These are phyloP conservation scores for Aspergillus nanangensis DNA, from an alignment of 495 filamentous ascomycete species.

Conservation along the genomic window DNA sequence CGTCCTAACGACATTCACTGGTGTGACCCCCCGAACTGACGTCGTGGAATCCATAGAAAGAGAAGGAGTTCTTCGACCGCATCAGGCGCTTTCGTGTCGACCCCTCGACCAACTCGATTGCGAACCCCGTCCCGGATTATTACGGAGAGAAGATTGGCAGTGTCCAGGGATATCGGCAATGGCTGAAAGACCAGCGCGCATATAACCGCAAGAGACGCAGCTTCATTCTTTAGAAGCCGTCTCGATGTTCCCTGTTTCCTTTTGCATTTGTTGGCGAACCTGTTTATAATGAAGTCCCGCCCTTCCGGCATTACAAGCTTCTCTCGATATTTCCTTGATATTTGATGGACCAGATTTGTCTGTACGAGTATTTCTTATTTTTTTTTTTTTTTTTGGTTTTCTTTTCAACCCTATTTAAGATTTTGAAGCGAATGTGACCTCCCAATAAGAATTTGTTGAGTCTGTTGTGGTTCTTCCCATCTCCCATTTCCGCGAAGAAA, in stretches of 20 bases:
- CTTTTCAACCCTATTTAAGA: no score
- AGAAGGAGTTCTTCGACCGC: constrained; percentile 82
- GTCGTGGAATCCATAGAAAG: constrained; percentile 55
- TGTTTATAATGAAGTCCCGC: no score
- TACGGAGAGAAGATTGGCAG: constrained; percentile 91
- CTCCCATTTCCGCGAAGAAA: no score
- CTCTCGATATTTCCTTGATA: constrained; percentile 14
- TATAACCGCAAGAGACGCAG: constrained; percentile 86
- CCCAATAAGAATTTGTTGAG: not conserved
- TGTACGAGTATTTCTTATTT: constrained; percentile 19
- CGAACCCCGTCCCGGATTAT: constrained; percentile 70
- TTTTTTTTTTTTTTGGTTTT: constrained; percentile 5
- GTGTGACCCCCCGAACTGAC: not conserved
- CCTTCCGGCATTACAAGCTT: no score
- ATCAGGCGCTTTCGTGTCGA: constrained; percentile 90
- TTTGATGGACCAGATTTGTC: constrained; percentile 21
- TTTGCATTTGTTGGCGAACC: constrained; percentile 1
- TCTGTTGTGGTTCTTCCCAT: not conserved
- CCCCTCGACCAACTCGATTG: constrained; percentile 61
- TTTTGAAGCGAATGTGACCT: not conserved
- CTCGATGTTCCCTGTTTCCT: not conserved
- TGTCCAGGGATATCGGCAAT: constrained; percentile 83
- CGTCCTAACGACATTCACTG: not conserved
- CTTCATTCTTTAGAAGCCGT: constrained; percentile 50
- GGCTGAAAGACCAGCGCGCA: constrained; percentile 96